These are phyloP conservation scores for Kuraishia floccosa DNA, from an alignment of 805 yeast species.

Conservation along the genomic window DNA sequence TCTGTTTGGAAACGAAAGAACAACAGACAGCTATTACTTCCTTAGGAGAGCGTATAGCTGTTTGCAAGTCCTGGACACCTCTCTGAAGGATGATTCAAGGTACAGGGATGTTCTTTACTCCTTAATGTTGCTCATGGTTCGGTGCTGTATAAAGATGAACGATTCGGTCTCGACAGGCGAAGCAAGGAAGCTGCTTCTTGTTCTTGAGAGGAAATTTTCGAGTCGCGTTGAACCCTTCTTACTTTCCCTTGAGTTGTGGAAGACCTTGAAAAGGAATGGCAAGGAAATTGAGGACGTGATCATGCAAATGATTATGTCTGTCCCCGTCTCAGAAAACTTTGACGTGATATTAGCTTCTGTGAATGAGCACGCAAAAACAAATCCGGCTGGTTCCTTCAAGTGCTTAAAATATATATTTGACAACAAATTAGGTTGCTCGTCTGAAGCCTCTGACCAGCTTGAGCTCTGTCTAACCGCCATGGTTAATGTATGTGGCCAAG, in stretches of 20 bases:
- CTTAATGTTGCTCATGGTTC: too few relatives aligned
- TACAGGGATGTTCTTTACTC: too few relatives aligned
- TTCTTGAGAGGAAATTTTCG: neutral
- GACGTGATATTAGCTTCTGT: neutral
- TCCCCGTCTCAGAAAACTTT: neutral
- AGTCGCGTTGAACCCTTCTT: neutral
- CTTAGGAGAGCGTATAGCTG: too few relatives aligned
- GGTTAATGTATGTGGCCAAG: too few relatives aligned
- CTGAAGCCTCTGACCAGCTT: too few relatives aligned
- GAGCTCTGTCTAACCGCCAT: too few relatives aligned
- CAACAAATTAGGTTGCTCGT: conserved; percentile 19
- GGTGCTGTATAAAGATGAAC: neutral
- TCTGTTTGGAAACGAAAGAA: too few relatives aligned
- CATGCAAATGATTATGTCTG: neutral
- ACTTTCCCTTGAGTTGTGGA: neutral
- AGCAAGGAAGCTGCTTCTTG: neutral
- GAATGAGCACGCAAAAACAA: conserved; percentile 9
- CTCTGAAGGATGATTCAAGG: too few relatives aligned
- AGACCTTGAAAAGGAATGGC: neutral
- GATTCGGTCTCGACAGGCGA: neutral
- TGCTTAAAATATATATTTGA: conserved; percentile 22
- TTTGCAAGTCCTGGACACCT: too few relatives aligned
- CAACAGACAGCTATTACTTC: too few relatives aligned
- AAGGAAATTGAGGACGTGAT: neutral
- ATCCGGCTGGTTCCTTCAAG: conserved; percentile 15